These are phyloP conservation scores for Juglanconis sp. DNA, from an alignment of 2,329 filamentous ascomycete genomes.

Conservation along the genomic window DNA sequence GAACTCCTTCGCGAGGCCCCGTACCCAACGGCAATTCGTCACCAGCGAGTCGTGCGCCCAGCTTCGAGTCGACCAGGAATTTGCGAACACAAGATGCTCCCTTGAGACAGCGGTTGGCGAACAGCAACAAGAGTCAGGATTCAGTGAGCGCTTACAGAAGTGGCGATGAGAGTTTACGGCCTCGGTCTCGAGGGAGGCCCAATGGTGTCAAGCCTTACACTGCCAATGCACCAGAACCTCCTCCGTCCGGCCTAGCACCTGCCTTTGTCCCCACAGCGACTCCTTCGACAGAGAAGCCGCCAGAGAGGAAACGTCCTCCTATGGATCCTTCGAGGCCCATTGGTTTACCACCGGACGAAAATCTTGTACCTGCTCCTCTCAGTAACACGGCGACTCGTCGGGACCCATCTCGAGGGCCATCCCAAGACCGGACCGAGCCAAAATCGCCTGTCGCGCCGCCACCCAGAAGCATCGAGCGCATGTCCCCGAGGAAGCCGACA, in stretches of 20 bases:
- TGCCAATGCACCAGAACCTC: slow-evolving; percentile 24
- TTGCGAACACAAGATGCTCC: slow-evolving; percentile 39
- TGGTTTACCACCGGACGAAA: slow-evolving; percentile 41
- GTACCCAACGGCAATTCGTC: slow-evolving; percentile 38
- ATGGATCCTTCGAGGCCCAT: slow-evolving; percentile 59
- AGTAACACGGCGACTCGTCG: slow-evolving; percentile 48
- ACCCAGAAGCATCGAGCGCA: slow-evolving; percentile 50
- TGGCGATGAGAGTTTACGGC: slow-evolving; percentile 48
- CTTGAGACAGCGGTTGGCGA: slow-evolving; percentile 42
- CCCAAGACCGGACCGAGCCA: slow-evolving; percentile 9
- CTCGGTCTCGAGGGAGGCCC: slow-evolving; percentile 42
- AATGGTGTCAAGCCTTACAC: slow-evolving; percentile 36
- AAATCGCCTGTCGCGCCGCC: slow-evolving; percentile 30
- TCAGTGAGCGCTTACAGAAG: slow-evolving; percentile 52
- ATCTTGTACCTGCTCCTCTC: slow-evolving; percentile 56
- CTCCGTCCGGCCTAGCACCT: slow-evolving; percentile 19
- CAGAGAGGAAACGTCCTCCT: slow-evolving; percentile 63
- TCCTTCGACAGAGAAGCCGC: slow-evolving; percentile 33
- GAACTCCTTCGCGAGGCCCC: slow-evolving; percentile 28
- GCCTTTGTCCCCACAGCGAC: slow-evolving; percentile 17
- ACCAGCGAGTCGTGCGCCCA: slow-evolving; percentile 39
- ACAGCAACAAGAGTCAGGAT: slow-evolving; percentile 56
- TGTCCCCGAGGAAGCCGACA: slow-evolving; percentile 44
- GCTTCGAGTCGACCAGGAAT: slow-evolving; percentile 46
- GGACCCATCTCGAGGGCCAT: slow-evolving; percentile 28